Evolutionary conservation across 2,329 filamentous ascomycete genomes (phyloP).

Genomic region (Exophiala sideris): DNA sequence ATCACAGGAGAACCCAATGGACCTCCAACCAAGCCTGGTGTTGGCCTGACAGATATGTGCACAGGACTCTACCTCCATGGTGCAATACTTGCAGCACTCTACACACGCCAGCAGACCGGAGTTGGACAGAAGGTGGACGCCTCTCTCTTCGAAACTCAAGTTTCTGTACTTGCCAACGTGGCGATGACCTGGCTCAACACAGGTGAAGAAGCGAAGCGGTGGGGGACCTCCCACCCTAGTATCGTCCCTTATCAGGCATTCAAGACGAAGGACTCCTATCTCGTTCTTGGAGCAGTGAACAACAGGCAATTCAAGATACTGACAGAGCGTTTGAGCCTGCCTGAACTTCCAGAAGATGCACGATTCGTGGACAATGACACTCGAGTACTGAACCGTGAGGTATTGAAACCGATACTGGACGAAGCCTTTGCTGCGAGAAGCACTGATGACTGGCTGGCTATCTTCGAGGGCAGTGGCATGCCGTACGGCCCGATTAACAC

Average conservation of each 20-base stretch:
- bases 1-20: constrained; percentile 13
- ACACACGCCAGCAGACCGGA: constrained; percentile 11
- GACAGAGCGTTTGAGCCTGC: constrained; percentile 56
- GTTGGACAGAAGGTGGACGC: constrained; percentile 35
- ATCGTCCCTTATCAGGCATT: constrained; percentile 52
- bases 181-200: constrained; percentile 17
- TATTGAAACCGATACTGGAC: constrained; percentile 37
- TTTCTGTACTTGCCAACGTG: constrained; percentile 19
- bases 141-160: constrained; percentile 45
- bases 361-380: constrained; percentile 61
- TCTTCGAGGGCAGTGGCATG: constrained; percentile 44
- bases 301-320: constrained; percentile 65
- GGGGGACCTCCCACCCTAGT: constrained; percentile 47
- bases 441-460: constrained; percentile 40
- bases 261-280: constrained; percentile 66
- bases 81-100: constrained; percentile 18
- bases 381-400: constrained; percentile 53
- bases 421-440: constrained; percentile 35
- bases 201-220: constrained; percentile 34
- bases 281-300: constrained; percentile 70
- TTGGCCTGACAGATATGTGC: constrained; percentile 16
- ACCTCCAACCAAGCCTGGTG: constrained; percentile 10
- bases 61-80: constrained; percentile 20
- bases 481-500: constrained; percentile 49
- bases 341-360: constrained; percentile 59